Evolutionary conservation across 805 yeast species (phyloP).

Genomic region (Yarrowia hollandica): DNA sequence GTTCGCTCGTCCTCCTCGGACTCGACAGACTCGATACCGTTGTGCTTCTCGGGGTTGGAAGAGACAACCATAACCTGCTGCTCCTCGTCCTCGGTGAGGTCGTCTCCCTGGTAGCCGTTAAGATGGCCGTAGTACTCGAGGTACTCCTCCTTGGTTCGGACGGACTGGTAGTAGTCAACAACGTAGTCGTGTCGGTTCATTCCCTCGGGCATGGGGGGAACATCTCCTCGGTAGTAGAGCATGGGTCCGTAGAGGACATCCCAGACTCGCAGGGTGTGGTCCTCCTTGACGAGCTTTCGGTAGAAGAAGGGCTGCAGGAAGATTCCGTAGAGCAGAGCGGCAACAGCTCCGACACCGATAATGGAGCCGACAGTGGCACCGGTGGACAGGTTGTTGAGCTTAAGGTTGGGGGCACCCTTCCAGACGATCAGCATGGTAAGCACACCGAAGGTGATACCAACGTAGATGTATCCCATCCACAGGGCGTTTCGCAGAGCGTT

Average conservation of each 20-base stretch:
- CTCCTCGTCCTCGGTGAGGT: conserved; percentile 29
- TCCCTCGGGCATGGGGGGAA: conserved; percentile 69
- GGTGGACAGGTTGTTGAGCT: conserved; percentile 53
- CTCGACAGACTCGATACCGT: conserved; percentile 30
- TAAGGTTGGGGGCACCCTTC: conserved; percentile 75
- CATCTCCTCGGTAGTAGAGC: conserved; percentile 56
- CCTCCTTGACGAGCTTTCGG: conserved; percentile 60
- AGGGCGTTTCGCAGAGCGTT: conserved; percentile 58
- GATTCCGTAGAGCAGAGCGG: conserved; percentile 51
- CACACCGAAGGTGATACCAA: conserved; percentile 58
- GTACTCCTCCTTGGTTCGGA: conserved; percentile 28
- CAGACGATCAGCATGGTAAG: conserved; percentile 76
- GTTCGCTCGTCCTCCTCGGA: conserved; percentile 37
- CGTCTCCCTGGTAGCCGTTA: conserved; percentile 30
- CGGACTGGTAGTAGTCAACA: conserved; percentile 57
- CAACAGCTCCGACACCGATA: conserved; percentile 64
- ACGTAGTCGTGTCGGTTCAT: conserved; percentile 42
- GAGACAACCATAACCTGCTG: conserved; percentile 11
- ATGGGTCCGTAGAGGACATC: conserved; percentile 61
- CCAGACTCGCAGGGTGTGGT: conserved; percentile 64
- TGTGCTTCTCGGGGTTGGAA: conserved; percentile 29
- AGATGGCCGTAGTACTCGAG: conserved; percentile 24
- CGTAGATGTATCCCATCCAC: conserved; percentile 58
- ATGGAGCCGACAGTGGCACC: conserved; percentile 59
- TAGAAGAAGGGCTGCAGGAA: conserved; percentile 62